These are phyloP conservation scores for Chlorencoelia australis DNA, from an alignment of 2,329 filamentous ascomycete genomes.

Conservation along the genomic window DNA sequence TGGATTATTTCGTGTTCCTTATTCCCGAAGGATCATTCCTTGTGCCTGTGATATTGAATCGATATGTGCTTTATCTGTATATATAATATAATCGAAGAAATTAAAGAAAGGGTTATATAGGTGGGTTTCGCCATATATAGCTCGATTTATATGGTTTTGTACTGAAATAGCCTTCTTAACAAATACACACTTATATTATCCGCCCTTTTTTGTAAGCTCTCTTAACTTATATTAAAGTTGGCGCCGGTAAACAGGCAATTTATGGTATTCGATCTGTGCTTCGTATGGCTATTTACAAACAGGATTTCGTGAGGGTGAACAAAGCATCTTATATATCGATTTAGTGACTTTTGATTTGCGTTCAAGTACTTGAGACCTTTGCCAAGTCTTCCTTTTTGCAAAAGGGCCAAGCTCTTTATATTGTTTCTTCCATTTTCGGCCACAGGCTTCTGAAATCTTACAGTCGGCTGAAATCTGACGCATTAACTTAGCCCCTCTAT, in stretches of 20 bases:
- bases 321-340: too few species aligned
- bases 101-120: not conserved
- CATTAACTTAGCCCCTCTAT: too few species aligned
- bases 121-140: not conserved
- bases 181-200: slow-evolving; percentile 1
- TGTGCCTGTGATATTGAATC: not conserved
- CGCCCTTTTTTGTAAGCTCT: not conserved
- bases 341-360: too few species aligned
- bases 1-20: not conserved
- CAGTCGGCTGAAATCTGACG: too few species aligned
- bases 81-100: not conserved
- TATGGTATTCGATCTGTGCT: too few species aligned
- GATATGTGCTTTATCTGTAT: not conserved
- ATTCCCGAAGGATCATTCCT: not conserved
- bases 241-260: not conserved
- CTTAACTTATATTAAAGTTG: not conserved
- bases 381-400: too few species aligned
- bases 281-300: too few species aligned
- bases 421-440: too few species aligned
- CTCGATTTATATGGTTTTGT: not conserved
- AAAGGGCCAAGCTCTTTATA: too few species aligned
- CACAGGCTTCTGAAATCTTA: too few species aligned
- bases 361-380: slow-evolving; percentile 1
- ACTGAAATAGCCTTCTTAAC: slow-evolving; percentile 1
- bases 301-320: not conserved